Conservation (phyloP, 768 basidiomycete species). For the Tylopilus felleus region DNA sequence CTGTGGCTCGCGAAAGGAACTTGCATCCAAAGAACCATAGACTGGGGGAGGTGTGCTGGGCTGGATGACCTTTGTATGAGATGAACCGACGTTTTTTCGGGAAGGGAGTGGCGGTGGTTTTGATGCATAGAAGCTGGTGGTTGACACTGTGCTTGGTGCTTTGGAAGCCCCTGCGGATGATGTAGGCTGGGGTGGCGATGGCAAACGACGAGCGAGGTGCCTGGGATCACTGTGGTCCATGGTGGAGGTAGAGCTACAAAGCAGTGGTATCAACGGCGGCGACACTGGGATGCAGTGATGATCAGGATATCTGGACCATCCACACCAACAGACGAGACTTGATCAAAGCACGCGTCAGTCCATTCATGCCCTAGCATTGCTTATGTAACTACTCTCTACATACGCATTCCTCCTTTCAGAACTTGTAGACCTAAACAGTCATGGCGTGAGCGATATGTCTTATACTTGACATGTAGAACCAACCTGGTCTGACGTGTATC, state of each 20-base stretch:
- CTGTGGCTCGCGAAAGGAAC: constrained; percentile 53
- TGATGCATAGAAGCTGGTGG: constrained; percentile 30
- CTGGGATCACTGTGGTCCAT: constrained; percentile 51
- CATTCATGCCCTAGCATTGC: constrained; percentile 2
- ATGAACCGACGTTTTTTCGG: constrained; percentile 34
- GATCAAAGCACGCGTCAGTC: constrained; percentile 28
- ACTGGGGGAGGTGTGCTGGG: constrained; percentile 27
- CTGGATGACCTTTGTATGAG: constrained; percentile 35
- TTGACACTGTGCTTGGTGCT: constrained; percentile 22
- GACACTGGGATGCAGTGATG: constrained; percentile 1
- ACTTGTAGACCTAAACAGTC: constrained; percentile 39
- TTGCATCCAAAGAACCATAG: constrained; percentile 22
- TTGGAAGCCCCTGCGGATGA: constrained; percentile 34
- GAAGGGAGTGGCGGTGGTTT: constrained; percentile 37
- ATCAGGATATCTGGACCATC: constrained; percentile 21
- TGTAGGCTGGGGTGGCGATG: constrained; percentile 45
- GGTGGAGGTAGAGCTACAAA: not conserved
- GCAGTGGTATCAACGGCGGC: constrained; percentile 7
- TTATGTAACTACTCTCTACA: constrained; percentile 28
- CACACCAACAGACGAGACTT: constrained; percentile 2
- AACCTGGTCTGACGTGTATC: constrained; percentile 86
- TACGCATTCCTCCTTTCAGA: constrained; percentile 22
- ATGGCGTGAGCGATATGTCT: constrained; percentile 1
- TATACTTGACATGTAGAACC: not conserved
- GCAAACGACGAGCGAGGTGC: constrained; percentile 31